Evolutionary conservation across 164 flowering plant genomes (phyloP), one percentile per base, ranked within the genome.

Genomic region (Vitis amurensis): DNA sequence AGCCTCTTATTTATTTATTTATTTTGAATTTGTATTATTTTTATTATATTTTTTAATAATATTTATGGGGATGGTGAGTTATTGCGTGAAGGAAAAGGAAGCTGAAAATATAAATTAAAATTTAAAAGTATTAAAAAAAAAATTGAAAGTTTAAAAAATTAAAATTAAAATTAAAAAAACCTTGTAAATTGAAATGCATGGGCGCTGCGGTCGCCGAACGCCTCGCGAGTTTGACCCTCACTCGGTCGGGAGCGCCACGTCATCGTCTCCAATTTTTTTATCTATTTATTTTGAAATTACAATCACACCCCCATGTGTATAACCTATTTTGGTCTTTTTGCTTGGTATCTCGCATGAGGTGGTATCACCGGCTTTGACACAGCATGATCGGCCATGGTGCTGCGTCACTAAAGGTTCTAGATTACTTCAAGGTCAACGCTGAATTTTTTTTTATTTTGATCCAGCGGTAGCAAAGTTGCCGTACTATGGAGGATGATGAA

Each of bases 171-270:
- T 31, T 13, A 27, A 60, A 48, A 1, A 55, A 57, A 17, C 64
- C 71, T 78, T 71, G 79, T 68, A 68, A 79, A 75, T 60, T 75
- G 82, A 23, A 74, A 63, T 60, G 76, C 79, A 72, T 79, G 66
- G 69, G 77, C 84, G 84, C 74, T 77, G 65, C 87, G 67, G 83
- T 79, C 84, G 87, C 72, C 87, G 83, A 71, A 84, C 81, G 84
- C 70, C 69, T 79, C 80, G 84, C 74, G 73, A 23, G 70, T 75
- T 80, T 77, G 82, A 76, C 79, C 68, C 69, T 55, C 55, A 14
- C 44, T 9, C 50, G 77, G 79, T 80, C 83, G 80, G 82, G 68
- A 66, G 55, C 50, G 55, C 60, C 64, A 63, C 73, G 49, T 67
- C 75, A 76, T 47, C 44, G 44, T 6, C 44, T 37, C 44, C 44